A percentile compares a stretch with the other conserved stretches of the same genome.
These are phyloP conservation scores for Zanthoxylum bungeanum DNA, from an alignment of 345 rosid genomes.

Conservation along the genomic window DNA sequence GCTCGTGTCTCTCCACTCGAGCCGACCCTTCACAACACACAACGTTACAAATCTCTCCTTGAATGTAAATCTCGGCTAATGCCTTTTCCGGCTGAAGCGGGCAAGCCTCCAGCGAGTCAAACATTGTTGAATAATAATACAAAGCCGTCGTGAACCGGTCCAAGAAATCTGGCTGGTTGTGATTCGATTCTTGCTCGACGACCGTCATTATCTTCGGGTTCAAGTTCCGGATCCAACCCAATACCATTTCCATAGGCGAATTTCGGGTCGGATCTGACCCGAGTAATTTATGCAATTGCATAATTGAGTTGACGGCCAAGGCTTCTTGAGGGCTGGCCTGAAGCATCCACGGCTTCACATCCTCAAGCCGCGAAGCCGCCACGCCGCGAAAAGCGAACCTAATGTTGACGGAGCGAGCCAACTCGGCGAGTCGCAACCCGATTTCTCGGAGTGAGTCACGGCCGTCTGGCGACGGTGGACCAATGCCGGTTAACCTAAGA, in stretches of 20 bases:
- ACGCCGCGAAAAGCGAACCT: slow-evolving; percentile 74
- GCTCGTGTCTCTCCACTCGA: slow-evolving; percentile 78
- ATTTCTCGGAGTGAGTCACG: slow-evolving; percentile 68
- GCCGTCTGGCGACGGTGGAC: slow-evolving; percentile 66
- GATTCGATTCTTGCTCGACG: slow-evolving; percentile 84
- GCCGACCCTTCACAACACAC: slow-evolving; percentile 70
- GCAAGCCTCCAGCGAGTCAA: slow-evolving; percentile 77
- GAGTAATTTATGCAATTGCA: slow-evolving; percentile 72
- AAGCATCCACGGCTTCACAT: slow-evolving; percentile 81
- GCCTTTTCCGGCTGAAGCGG: slow-evolving; percentile 52
- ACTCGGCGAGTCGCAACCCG: slow-evolving; percentile 64
- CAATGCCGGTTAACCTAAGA: slow-evolving; percentile 79
- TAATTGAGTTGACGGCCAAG: slow-evolving; percentile 71
- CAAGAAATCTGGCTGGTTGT: slow-evolving; percentile 62
- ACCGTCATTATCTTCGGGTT: slow-evolving; percentile 70
- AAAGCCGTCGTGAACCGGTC: slow-evolving; percentile 76
- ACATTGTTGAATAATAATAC: slow-evolving; percentile 78
- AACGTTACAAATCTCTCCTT: slow-evolving; percentile 66
- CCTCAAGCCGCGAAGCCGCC: slow-evolving; percentile 55
- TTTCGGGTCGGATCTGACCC: slow-evolving; percentile 30
- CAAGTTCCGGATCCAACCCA: slow-evolving; percentile 51
- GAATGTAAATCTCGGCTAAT: slow-evolving; percentile 64
- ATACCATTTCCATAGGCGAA: slow-evolving; percentile 45
- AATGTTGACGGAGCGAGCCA: slow-evolving; percentile 63
- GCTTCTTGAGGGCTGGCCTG: slow-evolving; percentile 66